Evolutionary conservation across 1,284 basidiomycete species (phyloP), one percentile per base, ranked within the genome.

Genomic region (Meira miltonrushii): DNA sequence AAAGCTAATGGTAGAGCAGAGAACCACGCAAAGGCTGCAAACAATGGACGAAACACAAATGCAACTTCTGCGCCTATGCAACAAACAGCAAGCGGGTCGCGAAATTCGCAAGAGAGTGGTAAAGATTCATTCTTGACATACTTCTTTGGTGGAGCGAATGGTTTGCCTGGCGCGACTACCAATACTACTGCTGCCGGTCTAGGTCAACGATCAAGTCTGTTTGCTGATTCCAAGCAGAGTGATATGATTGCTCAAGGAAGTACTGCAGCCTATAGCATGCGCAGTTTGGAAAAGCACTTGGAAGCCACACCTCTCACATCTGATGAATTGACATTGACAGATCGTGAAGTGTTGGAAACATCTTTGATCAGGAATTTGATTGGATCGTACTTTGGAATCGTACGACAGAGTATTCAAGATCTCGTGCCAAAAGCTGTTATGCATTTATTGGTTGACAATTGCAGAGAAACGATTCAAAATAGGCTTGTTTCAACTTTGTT

Each of bases 191-290:
- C 62, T 2, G 15, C 41, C n/a, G 55, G 55, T 13, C 5, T 41
- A 15, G 50, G 50, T 17, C 50, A 53, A 23, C 19, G 50, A 23
- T 15, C 12, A 12, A 53, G 25, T 25, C n/a, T 39, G 13, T 56
- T 52, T n/a, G 13, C 43, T n/a, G 55, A 56, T 10, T 12, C 25
- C 12, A 33, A 17, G 2, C 60, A 62, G 13, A 65, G 62, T 33
- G 72, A 74, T 54, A 63, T 70, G 33, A 72, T 77, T 84, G 77
- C 88, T 53, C 90, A 92, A 71, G 87, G 86, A 55, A 88, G 83
- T 75, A 88, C 84, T 69, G 89, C 92, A 51, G 92, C 90, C 40
- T 97, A 87, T 79, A 93, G 98, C 79, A 98, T 99, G 95, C 96
- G 93, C 84, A 94, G 91, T 75, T 82, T 98, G 52, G 92, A 93